These are phyloP conservation scores for Botrytis squamosa DNA, from an alignment of 2,329 filamentous ascomycete species.

Conservation along the genomic window DNA sequence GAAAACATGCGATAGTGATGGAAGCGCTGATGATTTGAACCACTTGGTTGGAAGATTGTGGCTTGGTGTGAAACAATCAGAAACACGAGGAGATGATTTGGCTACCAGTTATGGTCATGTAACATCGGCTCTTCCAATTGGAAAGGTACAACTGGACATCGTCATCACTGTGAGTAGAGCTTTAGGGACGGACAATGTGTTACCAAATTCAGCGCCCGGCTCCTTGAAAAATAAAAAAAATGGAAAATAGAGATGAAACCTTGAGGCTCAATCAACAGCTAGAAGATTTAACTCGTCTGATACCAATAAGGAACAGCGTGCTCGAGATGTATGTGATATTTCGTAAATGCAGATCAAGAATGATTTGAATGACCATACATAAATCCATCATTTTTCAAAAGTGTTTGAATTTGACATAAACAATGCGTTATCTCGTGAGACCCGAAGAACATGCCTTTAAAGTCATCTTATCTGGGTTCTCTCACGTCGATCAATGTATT, in stretches of 20 bases:
- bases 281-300: background rate
- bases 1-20: background rate
- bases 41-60: background rate
- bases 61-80: background rate
- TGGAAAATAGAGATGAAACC: background rate
- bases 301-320: no score
- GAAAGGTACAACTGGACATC: background rate
- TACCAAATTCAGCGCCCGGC: background rate
- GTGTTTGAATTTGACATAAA: background rate
- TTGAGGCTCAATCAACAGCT: background rate
- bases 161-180: background rate
- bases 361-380: background rate
- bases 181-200: background rate
- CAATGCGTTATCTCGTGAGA: background rate
- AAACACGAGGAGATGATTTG: background rate
- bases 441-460: background rate
- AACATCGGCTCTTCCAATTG: background rate
- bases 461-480: background rate
- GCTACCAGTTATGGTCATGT: background rate
- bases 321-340: background rate
- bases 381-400: background rate
- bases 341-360: background rate
- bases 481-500: background rate
- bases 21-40: background rate
- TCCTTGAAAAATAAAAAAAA: background rate